Conservation (phyloP, 371 early-diverging fungal genomes). For the Umbelopsis sp. region DNA sequence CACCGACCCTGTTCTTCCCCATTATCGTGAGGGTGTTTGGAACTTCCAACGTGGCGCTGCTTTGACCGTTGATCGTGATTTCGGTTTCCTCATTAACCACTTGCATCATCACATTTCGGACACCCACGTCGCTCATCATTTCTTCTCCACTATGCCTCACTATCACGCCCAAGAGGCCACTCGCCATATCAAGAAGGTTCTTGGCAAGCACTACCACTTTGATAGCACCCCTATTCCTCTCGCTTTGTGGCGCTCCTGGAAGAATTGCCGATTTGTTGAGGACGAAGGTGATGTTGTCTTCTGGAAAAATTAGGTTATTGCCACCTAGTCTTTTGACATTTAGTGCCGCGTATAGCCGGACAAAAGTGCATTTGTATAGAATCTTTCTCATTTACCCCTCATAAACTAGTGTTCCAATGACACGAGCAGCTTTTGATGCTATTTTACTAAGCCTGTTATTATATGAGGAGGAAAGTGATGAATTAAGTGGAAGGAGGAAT, state of each 20-base stretch:
- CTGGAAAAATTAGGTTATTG: constrained; percentile 53
- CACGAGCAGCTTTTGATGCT: not conserved
- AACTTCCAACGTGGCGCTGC: constrained; percentile 86
- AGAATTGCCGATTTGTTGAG: constrained; percentile 81
- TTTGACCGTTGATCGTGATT: constrained; percentile 83
- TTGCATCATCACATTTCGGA: constrained; percentile 84
- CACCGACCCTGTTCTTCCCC: constrained; percentile 81
- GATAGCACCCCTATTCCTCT: constrained; percentile 68
- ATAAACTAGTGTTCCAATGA: not conserved
- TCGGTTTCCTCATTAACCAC: constrained; percentile 77
- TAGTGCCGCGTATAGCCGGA: not conserved
- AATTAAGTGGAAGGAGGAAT: too few species aligned
- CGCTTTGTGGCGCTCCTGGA: constrained; percentile 68
- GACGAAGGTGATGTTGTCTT: constrained; percentile 74
- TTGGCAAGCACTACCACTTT: constrained; percentile 76
- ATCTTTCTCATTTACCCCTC: not conserved
- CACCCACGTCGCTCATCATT: constrained; percentile 87
- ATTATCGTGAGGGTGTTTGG: constrained; percentile 80
- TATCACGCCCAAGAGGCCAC: constrained; percentile 90
- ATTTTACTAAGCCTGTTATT: not conserved
- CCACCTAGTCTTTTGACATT: not conserved
- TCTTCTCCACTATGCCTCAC: constrained; percentile 91
- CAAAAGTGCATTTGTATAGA: not conserved
- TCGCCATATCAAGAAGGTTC: constrained; percentile 65
- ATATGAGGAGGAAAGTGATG: too few species aligned